These are phyloP conservation scores for Keqinozyma sinolaborantium DNA, from an alignment of 1,139 yeast species.

Conservation along the genomic window DNA sequence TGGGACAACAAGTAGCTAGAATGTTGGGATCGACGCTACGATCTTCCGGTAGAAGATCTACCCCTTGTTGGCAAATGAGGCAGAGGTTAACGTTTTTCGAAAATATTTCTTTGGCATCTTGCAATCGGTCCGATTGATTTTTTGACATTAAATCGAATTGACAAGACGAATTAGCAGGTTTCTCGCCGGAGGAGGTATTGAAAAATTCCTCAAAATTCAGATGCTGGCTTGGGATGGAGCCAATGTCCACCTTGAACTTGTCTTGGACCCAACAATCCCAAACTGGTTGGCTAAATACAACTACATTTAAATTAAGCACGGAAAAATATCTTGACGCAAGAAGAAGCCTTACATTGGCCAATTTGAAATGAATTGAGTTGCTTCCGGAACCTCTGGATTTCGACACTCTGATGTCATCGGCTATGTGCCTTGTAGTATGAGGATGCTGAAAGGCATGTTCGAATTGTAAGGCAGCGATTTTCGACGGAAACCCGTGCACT, in stretches of 20 bases:
- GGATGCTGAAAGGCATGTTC: slow-evolving; percentile 82
- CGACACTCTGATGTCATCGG: slow-evolving; percentile 22
- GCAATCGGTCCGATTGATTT: slow-evolving; percentile 6
- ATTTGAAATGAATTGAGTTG: slow-evolving; percentile 38
- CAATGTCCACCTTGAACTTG: slow-evolving; percentile 19
- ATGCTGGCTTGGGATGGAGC: too few species aligned
- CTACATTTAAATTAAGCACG: slow-evolving; percentile 36
- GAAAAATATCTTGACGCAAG: slow-evolving; percentile 38
- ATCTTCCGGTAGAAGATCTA: slow-evolving; percentile 32
- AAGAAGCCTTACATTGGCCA: slow-evolving; percentile 51
- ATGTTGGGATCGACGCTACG: slow-evolving; percentile 9
- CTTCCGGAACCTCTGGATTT: slow-evolving; percentile 26
- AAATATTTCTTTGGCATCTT: slow-evolving; percentile 16
- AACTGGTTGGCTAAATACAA: slow-evolving; percentile 29
- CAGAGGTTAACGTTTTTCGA: slow-evolving; percentile 22
- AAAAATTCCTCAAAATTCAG: too few species aligned
- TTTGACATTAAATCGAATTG: too few species aligned
- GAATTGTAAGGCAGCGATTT: slow-evolving; percentile 65
- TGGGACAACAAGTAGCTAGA: slow-evolving; percentile 33
- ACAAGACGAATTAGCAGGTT: too few species aligned
- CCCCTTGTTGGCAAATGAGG: slow-evolving; percentile 18
- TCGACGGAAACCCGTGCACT: slow-evolving; percentile 72
- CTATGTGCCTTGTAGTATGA: slow-evolving; percentile 59
- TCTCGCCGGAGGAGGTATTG: too few species aligned
- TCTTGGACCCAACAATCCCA: slow-evolving; percentile 24